Evolutionary conservation across 73 alveolate species (phyloP), one percentile per base, ranked within the genome.

Genomic region (Paramecium pentaurelia): DNA sequence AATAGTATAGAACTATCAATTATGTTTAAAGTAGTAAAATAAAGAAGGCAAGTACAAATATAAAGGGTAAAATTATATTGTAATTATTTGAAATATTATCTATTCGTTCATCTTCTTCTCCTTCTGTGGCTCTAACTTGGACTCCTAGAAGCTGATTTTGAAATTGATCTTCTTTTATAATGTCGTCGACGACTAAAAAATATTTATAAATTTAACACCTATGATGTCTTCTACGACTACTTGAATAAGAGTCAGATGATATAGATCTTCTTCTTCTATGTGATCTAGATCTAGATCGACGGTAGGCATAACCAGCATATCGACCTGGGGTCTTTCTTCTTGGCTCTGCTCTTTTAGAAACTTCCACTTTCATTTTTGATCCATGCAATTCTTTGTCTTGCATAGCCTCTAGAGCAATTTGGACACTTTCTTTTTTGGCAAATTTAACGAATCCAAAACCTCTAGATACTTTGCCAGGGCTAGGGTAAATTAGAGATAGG

Each of bases 381-480:
- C 84, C 84, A 32, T 64, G 84, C 9, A 64, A 34, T 64, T 64
- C 84, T 64, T 28, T 64, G 51, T 64, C 84, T 64, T 64, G 84
- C 47, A 20, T 34, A 3, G 18, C n/a, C 27, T 64, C 84, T 22
- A 64, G 25, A 6, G 84, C 84, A 3, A 32, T 64, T 64, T 64
- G 47, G 42, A 64, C 84, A 4, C 84, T 34, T 64, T 64, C 84
- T 12, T 64, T 64, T 64, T 64, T 64, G 84, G 84, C 47, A 64
- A 64, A 64, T 64, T 64, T 64, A 2, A 64, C 84, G 30, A 64
- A 64, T 64, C 84, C 84, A 7, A 64, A 64, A 32, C 84, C 84
- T 64, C 84, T 64, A 32, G 84, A 64, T 32, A 64, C 84, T 64
- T 64, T 64, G 51, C 84, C 84, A 64, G 84, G 84, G 20, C 84